Conservation (phyloP, 495 filamentous ascomycete species). For the Jackrogersella multiformis region DNA sequence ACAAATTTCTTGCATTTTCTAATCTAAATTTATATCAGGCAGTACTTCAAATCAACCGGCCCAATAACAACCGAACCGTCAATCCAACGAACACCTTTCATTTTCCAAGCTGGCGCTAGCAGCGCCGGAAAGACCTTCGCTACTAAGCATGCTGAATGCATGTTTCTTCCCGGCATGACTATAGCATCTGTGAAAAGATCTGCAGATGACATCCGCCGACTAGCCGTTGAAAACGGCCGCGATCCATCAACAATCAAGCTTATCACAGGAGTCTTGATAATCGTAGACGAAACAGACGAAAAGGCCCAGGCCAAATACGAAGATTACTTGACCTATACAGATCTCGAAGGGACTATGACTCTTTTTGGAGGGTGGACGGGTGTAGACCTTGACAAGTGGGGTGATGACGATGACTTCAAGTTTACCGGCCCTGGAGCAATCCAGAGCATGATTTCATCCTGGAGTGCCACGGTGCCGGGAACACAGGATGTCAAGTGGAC, state of each 20-base stretch:
- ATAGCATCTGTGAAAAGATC: constrained; percentile 31
- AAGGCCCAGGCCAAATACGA: constrained; percentile 60
- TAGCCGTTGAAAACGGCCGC: constrained; percentile 57
- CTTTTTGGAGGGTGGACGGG: constrained; percentile 64
- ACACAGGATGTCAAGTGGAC: constrained; percentile 21
- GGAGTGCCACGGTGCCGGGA: constrained; percentile 5
- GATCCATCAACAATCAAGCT: constrained; percentile 62
- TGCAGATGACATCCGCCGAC: constrained; percentile 57
- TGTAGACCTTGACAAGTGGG: constrained; percentile 60
- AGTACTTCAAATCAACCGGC: constrained; percentile 5
- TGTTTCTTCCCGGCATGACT: constrained; percentile 53
- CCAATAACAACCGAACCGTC: constrained; percentile 48
- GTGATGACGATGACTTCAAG: constrained; percentile 52
- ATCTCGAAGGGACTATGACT: constrained; percentile 57
- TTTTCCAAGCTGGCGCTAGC: constrained; percentile 64
- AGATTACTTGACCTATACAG: constrained; percentile 55
- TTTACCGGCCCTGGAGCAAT: neutral
- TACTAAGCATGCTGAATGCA: constrained; percentile 61
- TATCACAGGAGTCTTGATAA: constrained; percentile 61
- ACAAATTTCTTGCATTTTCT: constrained; percentile 53
- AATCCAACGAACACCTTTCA: constrained; percentile 63
- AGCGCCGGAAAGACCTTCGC: constrained; percentile 60
- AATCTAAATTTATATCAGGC: constrained; percentile 32
- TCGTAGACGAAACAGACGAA: constrained; percentile 60
- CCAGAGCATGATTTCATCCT: constrained; percentile 16